Evolutionary conservation across 2,329 filamentous ascomycete species (phyloP), one percentile per base, ranked within the genome.

Genomic region (Epichloe sp.): DNA sequence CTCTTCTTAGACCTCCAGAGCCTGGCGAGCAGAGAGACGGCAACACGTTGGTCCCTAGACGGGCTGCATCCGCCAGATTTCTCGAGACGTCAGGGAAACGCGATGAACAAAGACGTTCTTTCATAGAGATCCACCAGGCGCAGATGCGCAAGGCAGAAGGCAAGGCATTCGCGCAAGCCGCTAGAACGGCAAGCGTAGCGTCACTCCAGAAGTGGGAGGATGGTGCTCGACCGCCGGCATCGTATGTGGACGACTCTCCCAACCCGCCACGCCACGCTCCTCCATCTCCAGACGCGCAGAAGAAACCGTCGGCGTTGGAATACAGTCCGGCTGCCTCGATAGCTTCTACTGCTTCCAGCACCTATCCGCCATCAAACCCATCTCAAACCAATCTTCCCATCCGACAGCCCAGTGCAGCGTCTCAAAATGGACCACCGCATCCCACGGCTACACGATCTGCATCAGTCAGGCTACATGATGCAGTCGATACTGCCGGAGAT

Each of bases 111-210:
- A 70, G 78, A 48, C 73, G 70, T 52, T 81, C 78, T 0, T 79
- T 77, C 56, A 79, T 82, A 51, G 78, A 77, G 61, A 70, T 71
- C 17, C 77, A 77, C 56, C 76, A 74, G 59, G 78, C 78, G 4
- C 70, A 82, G 59, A 81, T 83, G 74, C 73, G 78, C 38, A 67
- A 76, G 57, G 78, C 75, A 5, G 80, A 83, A 60, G 80, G 77
- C 2, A 71, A 71, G 58, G 79, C 78, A 7, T 74, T 83, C 55
- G 72, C 77, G 7, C 71, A 77, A 53, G 77, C 77, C 46, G 64
- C 59, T 49, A 64, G 58, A 38, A 63, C 58, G 44, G 63, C 62
- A 54, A 69, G 62, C 52, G 62, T 60, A 17, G 63, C 65, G 14
- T 62, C 64, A 7, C 60, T 62, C 10, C 60, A 63, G 15, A 59